Base-by-base conservation (phyloP, 331 rosid species). In the Acacia pycnantha region DNA sequence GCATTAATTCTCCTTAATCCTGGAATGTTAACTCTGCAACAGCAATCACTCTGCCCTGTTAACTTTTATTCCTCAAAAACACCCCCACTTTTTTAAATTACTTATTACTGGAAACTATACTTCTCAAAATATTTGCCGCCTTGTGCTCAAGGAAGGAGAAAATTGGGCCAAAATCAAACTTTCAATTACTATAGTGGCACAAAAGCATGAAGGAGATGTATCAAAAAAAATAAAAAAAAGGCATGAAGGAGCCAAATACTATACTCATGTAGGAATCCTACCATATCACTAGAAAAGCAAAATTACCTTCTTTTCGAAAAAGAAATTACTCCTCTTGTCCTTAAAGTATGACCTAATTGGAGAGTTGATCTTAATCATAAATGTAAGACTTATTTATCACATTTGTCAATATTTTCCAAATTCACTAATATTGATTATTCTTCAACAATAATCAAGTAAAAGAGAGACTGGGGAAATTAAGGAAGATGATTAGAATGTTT, bases 241-340 rank as follows among this genome's bases (percentile, higher is more conserved):
- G 18, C 0, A 9, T 40, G 50, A 37, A n/a, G 16, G 73, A 40
- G 48, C 16, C 26, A 37, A 40, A 68, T 40, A 68, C 9, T 9
- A 11, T 18, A 43, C 37, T 33, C 37, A 4, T 33, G 37, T 33
- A 33, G 37, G 6, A 33, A 4, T 33, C 37, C 37, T 33, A 21
- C 21, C 48, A 67, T 37, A 73, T 59, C 22, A 19, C 40, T 24
- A 4, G 24, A 46, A n/a, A 41, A 21, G 31, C 0, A 13, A 73
- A 33, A 66, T 54, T 74, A 81, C 82, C 84, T 77, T 76, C 14
- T 46, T 67, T 59, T 29, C 35, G 50, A 47, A 29, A 73, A 47
- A 65, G 64, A 75, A 53, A 75, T 74, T 21, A 71, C 37, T 33
- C 37, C 6, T 33, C 2, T 33, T 33, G 37, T 33, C 37, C 0